A percentile compares a stretch with the other conserved stretches of the same genome.
Evolutionary conservation across 176 grass and related monocot genomes (phyloP).

Genomic region (Bolboschoenus planiculmis): DNA sequence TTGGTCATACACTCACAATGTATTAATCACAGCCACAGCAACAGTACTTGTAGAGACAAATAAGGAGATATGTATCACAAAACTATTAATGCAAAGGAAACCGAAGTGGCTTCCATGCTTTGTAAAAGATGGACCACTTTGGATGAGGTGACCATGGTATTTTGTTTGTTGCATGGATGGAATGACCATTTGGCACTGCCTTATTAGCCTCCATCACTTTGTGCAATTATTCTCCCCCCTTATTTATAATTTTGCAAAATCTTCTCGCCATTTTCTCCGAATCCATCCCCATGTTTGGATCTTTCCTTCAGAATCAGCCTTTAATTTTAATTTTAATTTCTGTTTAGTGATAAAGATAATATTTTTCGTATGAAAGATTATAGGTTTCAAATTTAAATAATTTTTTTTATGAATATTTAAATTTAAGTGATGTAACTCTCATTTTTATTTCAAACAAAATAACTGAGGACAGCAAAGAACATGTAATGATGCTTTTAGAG

Average conservation of each 20-base stretch:
- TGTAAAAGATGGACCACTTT: conserved; percentile 11
- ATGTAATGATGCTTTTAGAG: neutral
- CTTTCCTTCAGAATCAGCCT: too few species aligned
- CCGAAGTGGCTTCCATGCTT: conserved; percentile 13
- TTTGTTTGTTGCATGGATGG: conserved; percentile 17
- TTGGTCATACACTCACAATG: neutral
- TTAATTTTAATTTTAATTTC: too few species aligned
- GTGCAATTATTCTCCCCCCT: neutral
- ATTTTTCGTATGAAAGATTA: too few species aligned
- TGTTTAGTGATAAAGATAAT: too few species aligned
- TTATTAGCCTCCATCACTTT: neutral
- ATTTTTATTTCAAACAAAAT: neutral
- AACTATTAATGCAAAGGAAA: conserved; percentile 16
- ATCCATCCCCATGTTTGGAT: neutral
- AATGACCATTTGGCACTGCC: conserved; percentile 1
- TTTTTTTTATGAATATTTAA: too few species aligned
- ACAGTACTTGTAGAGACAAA: conserved; percentile 1
- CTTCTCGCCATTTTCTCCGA: neutral
- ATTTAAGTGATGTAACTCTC: too few species aligned
- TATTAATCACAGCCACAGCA: neutral
- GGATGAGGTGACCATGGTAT: conserved; percentile 16
- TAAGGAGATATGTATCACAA: neutral
- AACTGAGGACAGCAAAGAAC: neutral
- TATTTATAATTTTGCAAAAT: neutral
- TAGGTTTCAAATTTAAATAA: too few species aligned